Evolutionary conservation across 225 moss, liverwort and hornwort genomes (phyloP).

Genomic region (Rhytidiadelphus loreus): DNA sequence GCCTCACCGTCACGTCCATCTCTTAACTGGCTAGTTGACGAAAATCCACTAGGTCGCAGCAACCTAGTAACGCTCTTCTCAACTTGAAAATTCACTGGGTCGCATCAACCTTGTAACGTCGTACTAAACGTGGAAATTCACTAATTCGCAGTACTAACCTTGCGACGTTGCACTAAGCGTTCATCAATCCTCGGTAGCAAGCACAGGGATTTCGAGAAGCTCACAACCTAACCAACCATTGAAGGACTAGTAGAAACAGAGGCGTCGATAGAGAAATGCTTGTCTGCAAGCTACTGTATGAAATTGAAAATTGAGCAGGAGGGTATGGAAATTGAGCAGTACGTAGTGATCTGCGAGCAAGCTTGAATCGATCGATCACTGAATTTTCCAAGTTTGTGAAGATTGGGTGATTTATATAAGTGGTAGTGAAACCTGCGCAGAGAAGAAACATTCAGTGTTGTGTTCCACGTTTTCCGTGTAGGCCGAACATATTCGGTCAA

Average conservation of each 20-base stretch:
- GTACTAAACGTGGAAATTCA: not conserved
- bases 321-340: not conserved
- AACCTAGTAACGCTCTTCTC: not conserved
- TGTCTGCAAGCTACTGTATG: not conserved
- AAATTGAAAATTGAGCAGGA: not conserved
- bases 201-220: not conserved
- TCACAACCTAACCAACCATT: not conserved
- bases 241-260: not conserved
- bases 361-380: not conserved
- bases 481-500: not conserved
- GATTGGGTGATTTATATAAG: not conserved
- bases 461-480: not conserved
- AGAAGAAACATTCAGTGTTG: not conserved
- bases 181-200: not conserved
- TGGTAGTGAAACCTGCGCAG: not conserved
- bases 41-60: not conserved
- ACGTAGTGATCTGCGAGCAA: not conserved
- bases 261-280: not conserved
- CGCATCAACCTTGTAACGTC: not conserved
- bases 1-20: not conserved
- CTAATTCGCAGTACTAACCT: too few species aligned
- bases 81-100: not conserved
- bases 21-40: not conserved
- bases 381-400: too few species aligned
- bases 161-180: not conserved